A percentile compares a stretch with the other conserved stretches of the same genome.
Evolutionary conservation across 148 eudicot species (phyloP).

Genomic region (Vaccinium corymbosum): DNA sequence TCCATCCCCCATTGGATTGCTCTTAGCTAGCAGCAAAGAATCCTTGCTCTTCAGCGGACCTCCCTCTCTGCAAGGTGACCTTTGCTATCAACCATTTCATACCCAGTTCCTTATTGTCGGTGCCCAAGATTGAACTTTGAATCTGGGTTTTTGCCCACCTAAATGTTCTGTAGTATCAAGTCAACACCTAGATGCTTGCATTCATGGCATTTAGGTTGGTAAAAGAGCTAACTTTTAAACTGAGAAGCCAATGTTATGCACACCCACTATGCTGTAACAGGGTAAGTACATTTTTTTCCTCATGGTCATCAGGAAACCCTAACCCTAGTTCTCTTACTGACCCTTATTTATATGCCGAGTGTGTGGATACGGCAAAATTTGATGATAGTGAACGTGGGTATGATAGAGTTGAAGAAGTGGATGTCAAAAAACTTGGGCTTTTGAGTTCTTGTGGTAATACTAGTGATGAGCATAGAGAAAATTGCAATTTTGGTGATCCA

Average conservation of each 20-base stretch:
- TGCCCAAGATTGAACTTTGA: background rate
- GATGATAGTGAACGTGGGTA: constrained; percentile 15
- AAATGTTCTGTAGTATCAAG: background rate
- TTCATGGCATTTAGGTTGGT: constrained; percentile 19
- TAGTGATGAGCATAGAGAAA: constrained; percentile 5
- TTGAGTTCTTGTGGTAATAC: constrained; percentile 18
- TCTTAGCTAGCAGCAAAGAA: background rate
- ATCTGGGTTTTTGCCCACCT: background rate
- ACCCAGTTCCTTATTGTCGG: background rate
- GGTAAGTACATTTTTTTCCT: constrained; percentile 11
- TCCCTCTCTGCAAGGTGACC: background rate
- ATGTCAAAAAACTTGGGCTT: constrained; percentile 10
- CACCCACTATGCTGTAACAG: constrained; percentile 3
- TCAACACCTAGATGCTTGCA: background rate
- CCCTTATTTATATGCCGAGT: background rate
- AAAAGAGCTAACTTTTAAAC: constrained; percentile 9
- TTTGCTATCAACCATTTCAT: background rate
- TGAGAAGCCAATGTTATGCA: constrained; percentile 1
- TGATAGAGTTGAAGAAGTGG: constrained; percentile 16
- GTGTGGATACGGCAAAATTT: constrained; percentile 15
- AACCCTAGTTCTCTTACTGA: constrained; percentile 14
- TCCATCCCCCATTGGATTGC: too few relatives aligned
- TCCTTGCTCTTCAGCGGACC: background rate
- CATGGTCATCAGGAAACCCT: constrained; percentile 14
- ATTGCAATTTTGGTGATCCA: constrained; percentile 8